A percentile compares a stretch with the other conserved stretches of the same genome.
Conservation (phyloP, 1,139 yeast genomes). For the Magnusiomyces ingens region DNA sequence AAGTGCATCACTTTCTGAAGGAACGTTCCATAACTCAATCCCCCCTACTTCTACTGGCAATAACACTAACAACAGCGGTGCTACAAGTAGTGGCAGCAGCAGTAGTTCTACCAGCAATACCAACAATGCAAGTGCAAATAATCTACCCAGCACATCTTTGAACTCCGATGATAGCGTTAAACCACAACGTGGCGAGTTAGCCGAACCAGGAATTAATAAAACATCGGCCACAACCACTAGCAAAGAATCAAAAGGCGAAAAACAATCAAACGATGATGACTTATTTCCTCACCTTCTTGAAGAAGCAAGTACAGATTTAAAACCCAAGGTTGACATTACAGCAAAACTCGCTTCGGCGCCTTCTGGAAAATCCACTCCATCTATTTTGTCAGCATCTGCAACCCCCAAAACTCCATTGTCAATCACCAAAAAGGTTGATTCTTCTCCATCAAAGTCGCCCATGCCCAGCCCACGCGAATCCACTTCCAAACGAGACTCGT, state of each 20-base stretch:
- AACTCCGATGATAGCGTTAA: too few relatives aligned
- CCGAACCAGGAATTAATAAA: too few relatives aligned
- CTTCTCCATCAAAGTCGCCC: conserved; percentile 1
- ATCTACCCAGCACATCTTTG: too few relatives aligned
- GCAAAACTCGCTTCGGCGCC: neutral
- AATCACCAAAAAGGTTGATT: neutral
- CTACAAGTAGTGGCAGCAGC: conserved; percentile 1
- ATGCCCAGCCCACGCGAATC: conserved; percentile 2
- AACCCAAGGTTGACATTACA: neutral
- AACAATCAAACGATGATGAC: conserved; percentile 9
- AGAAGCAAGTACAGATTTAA: conserved; percentile 7
- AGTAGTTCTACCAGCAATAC: too few relatives aligned
- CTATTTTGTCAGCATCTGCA: neutral
- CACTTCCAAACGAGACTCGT: neutral
- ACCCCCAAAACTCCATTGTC: neutral
- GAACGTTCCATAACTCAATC: neutral
- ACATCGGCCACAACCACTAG: too few relatives aligned
- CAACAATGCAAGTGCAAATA: too few relatives aligned
- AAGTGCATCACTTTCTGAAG: neutral
- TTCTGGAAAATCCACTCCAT: neutral
- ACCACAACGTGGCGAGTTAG: too few relatives aligned
- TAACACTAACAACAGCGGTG: neutral
- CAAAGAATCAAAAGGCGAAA: too few relatives aligned
- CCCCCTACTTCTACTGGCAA: neutral
- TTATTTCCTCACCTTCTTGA: conserved; percentile 16